Evolutionary conservation across 257 asterid species (phyloP).

Genomic region (Nicotiana noctiflora): DNA sequence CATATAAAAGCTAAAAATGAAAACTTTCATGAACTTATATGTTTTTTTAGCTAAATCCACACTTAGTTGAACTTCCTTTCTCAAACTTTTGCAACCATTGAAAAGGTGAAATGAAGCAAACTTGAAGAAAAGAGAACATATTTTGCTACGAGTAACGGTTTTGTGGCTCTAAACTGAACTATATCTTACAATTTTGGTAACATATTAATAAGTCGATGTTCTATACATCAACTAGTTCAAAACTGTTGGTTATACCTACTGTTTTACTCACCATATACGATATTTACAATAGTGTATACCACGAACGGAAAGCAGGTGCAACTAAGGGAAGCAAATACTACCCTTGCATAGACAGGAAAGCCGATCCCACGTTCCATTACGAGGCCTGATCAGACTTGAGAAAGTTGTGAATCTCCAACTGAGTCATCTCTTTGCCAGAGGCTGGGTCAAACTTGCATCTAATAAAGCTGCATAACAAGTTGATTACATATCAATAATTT

Average conservation of each 20-base stretch:
- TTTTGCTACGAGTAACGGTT: not conserved
- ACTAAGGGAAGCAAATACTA: constrained; percentile 1
- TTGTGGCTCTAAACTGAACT: not conserved
- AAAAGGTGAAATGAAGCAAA: not conserved
- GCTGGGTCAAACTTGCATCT: constrained; percentile 77
- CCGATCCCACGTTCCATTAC: not conserved
- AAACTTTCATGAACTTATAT: not conserved
- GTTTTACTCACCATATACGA: not conserved
- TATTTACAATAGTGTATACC: not conserved
- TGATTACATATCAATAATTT: not conserved
- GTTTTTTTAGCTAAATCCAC: too few relatives aligned
- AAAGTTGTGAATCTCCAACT: constrained; percentile 61
- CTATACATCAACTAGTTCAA: not conserved
- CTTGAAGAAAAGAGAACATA: not conserved
- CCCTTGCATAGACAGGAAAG: not conserved
- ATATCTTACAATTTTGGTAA: not conserved
- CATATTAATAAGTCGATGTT: not conserved
- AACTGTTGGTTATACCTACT: not conserved
- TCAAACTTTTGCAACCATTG: too few relatives aligned
- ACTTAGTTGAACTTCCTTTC: too few relatives aligned
- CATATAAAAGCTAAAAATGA: not conserved
- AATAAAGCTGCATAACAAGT: constrained; percentile 45
- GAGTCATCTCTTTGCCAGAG: constrained; percentile 80
- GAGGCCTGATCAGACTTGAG: constrained; percentile 36
- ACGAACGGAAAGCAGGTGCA: not conserved